Evolutionary conservation across 1,284 basidiomycete species (phyloP).

Genomic region (Irpex sp.): DNA sequence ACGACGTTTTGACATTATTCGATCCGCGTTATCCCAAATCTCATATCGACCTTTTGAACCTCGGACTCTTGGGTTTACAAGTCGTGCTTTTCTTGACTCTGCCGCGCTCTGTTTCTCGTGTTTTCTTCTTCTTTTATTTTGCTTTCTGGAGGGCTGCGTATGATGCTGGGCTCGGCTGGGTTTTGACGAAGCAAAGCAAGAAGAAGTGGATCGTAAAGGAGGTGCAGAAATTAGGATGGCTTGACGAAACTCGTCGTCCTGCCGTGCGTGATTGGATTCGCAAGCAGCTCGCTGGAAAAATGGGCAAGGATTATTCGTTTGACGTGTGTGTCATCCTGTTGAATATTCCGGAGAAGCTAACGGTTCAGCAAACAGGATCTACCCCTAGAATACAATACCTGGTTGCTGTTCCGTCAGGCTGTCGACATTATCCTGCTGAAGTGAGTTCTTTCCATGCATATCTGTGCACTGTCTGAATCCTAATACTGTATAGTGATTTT

Average conservation of each 20-base stretch:
- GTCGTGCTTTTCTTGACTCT: conserved; percentile 73
- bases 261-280: conserved; percentile 78
- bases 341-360: neutral
- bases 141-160: conserved; percentile 92
- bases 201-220: conserved; percentile 88
- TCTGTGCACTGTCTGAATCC: conserved; percentile 3
- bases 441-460: conserved; percentile 40
- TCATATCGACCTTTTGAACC: conserved; percentile 85
- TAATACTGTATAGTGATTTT: conserved; percentile 68
- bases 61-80: conserved; percentile 77
- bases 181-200: conserved; percentile 93
- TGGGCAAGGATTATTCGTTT: conserved; percentile 93
- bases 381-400: conserved; percentile 83
- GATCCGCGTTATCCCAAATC: conserved; percentile 89
- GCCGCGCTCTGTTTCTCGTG: conserved; percentile 48
- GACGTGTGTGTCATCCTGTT: conserved; percentile 53
- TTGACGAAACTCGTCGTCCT: conserved; percentile 71
- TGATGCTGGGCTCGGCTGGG: conserved; percentile 91
- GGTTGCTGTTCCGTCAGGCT: conserved; percentile 88
- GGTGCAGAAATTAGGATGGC: conserved; percentile 81
- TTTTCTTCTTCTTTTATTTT: conserved; percentile 85
- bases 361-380: conserved; percentile 48
- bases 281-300: conserved; percentile 85
- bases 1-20: conserved; percentile 92
- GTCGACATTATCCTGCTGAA: conserved; percentile 97